Percentiles rank a stretch among this genome's conserved stretches.
phyloP scores from a whole-genome alignment of 2,329 filamentous ascomycete species.

The Byssothecium circinans region DNA sequence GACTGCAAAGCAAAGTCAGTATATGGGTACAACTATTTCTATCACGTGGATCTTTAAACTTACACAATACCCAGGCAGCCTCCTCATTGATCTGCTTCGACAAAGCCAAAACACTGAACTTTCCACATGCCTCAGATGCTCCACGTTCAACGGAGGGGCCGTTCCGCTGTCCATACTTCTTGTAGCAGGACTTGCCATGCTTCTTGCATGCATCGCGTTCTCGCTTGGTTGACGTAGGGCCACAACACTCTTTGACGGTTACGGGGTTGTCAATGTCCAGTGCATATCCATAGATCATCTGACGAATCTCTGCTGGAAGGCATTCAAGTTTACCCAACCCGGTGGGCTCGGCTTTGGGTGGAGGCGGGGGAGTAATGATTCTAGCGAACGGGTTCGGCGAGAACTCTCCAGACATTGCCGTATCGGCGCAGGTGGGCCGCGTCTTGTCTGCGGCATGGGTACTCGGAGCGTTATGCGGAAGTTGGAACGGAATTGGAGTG shows the following conservation, averaged over 20 bases:
- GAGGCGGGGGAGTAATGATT: neutral
- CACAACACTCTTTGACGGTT: constrained; percentile 17
- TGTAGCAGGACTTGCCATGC: constrained; percentile 7
- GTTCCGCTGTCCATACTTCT: constrained; percentile 5
- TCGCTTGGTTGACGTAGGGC: constrained; percentile 12
- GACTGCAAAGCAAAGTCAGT: neutral
- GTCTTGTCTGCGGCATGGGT: too few relatives aligned
- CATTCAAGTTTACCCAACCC: constrained; percentile 11
- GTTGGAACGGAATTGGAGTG: neutral
- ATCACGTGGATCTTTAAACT: too few relatives aligned
- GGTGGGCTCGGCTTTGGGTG: neutral
- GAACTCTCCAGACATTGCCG: neutral
- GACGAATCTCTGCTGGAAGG: constrained; percentile 15
- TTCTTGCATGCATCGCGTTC: constrained; percentile 16
- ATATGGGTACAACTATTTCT: too few relatives aligned
- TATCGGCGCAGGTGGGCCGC: too few relatives aligned
- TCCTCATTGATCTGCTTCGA: constrained; percentile 13
- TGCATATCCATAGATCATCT: constrained; percentile 12
- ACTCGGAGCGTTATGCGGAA: neutral
- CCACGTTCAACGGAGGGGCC: neutral
- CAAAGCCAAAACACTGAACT: constrained; percentile 16
- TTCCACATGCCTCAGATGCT: constrained; percentile 1
- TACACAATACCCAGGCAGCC: constrained; percentile 14
- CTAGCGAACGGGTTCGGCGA: neutral
- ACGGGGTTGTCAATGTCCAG: constrained; percentile 11